Evolutionary conservation across 2,329 filamentous ascomycete species (phyloP), one percentile per base, ranked within the genome.

Genomic region (Periconia macrospinosa): DNA sequence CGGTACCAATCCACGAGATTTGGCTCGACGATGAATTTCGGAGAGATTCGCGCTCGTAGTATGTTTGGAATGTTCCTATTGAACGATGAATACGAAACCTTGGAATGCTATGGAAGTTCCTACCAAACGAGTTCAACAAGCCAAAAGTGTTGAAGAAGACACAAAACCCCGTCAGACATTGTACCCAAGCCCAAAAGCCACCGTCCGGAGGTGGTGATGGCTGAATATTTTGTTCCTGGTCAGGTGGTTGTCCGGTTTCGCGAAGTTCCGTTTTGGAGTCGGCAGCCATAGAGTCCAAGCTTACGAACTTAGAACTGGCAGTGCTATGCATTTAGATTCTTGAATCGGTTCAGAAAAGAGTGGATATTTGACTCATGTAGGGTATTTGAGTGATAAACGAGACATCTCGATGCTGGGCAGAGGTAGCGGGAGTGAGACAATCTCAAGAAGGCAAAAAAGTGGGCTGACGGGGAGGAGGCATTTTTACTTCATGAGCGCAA

Each of bases 1-100:
- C 67, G 37, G 76, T 78, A 1, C 78, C 78, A 1, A 81, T 74
- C 79, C 78, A 81, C 2, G 78, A 77, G 20, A 81, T 48, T 23
- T 41, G n/a, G 9, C 33, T 41, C 2, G 33, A 3, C 13, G 46
- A 19, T n/a, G 18, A 41, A 48, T 2, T 41, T 41, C 9, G 17
- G 11, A 41, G 33, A 19, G 23, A 3, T 9, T 41, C 30, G 18
- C 33, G 30, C 18, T 41, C 33, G 20, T 48, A 48, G 19, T 40
- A 48, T 14, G 33, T 18, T 41, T 48, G 35, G 18, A 48, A 48
- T 19, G 18, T 35, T 2, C 46, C 46, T 45, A 19, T 17, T 8
- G 8, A 20, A 30, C 3, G 5, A 30, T 46, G 11, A 46, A 27
- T 46, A 18, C 17, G 10, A 5, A 41, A n/a, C n/a, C n/a, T n/a